Evolutionary conservation across 192 early-diverging fungal genomes (phyloP), one percentile per base, ranked within the genome.

Genomic region (Chytriomyces confervae): DNA sequence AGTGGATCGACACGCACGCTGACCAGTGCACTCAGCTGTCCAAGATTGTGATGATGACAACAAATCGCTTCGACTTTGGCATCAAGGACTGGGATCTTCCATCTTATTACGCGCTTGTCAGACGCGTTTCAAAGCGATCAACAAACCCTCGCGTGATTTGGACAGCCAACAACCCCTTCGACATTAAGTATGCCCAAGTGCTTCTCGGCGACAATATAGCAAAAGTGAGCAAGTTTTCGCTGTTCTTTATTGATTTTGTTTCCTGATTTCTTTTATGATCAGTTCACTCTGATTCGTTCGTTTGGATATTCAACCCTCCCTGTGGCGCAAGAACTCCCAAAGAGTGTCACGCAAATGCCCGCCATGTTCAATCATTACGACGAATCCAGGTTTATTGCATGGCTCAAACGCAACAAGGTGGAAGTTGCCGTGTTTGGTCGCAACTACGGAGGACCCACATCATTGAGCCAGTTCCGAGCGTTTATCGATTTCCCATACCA

Each of bases 401-500:
- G 61, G 57, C 46, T 73, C 16, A 73, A 62, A 27, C 53, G 72
- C 7, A 73, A 73, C 46, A 61, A 62, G 5, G 46, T 73, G 36
- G 43, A 73, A 7, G 57, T 73, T 29, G n/a, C 72, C 43, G 61
- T 73, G 1, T 62, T 73, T n/a, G 20, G 18, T 44, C 18, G 72
- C 1, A 62, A 61, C 47, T 73, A 73, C n/a, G 72, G 72, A 13
- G 72, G 72, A 29, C 72, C 72, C 11, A 73, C 72, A 2, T 73
- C 60, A 4, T 29, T 73, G 72, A 62, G 60, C 24, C 72, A 73
- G 61, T 73, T 73, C 44, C 51, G 72, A 2, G 51, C 18, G 10
- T 73, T 73, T 29, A 73, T 73, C 43, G 72, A 73, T 45, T 73
- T 73, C 62, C 72, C 72, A 9, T 73, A 73, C 43, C 72, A 73